phyloP scores from a whole-genome alignment of 208 protist genomes.

The Trypanosoma melophagium region DNA sequence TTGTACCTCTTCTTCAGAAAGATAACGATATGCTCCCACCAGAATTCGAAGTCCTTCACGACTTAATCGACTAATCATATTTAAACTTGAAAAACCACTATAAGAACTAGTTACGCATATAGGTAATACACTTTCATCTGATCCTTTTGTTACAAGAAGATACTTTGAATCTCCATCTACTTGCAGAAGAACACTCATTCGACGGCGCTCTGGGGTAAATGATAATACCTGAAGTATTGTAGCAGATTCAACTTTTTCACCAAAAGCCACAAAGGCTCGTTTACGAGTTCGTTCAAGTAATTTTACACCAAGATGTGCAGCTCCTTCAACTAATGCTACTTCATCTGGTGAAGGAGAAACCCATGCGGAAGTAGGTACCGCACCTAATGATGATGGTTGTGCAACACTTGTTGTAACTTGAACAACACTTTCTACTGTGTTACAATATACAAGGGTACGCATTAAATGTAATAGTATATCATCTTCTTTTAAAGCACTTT shows the following conservation, averaged over 20 bases:
- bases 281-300: conserved; percentile 48
- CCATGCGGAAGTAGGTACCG: conserved; percentile 32
- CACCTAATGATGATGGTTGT: background rate
- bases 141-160: conserved; percentile 75
- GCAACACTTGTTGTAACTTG: background rate
- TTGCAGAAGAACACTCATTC: conserved; percentile 76
- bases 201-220: conserved; percentile 82
- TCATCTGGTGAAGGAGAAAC: conserved; percentile 92
- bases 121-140: conserved; percentile 75
- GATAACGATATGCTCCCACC: conserved; percentile 52
- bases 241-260: conserved; percentile 27
- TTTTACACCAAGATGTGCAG: conserved; percentile 60
- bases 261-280: conserved; percentile 28
- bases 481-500: background rate
- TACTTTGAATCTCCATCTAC: conserved; percentile 27
- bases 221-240: conserved; percentile 51
- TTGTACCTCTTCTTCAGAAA: conserved; percentile 42
- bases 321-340: conserved; percentile 85
- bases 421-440: conserved; percentile 48
- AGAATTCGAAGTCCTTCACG: conserved; percentile 68
- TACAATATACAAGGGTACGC: conserved; percentile 65
- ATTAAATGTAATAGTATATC: conserved; percentile 37
- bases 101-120: conserved; percentile 32
- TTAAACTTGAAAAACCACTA: background rate
- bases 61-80: conserved; percentile 33